phyloP scores from a whole-genome alignment of 1,139 yeast species.

The Wickerhamiella infanticola region DNA sequence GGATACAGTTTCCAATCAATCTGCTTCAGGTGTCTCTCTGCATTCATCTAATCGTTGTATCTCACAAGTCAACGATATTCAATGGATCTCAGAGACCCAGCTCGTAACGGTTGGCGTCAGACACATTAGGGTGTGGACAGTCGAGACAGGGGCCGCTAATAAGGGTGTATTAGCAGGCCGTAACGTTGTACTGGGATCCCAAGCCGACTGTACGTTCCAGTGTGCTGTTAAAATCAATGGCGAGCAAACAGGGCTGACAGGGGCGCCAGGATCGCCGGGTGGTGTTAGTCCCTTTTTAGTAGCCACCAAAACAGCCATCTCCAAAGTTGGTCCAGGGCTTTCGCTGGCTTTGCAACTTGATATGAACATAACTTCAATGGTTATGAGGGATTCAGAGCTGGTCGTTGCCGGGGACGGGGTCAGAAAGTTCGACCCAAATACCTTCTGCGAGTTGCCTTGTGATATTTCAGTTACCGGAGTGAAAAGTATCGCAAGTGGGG shows the following conservation, averaged over 20 bases:
- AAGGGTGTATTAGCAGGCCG: slow-evolving; percentile 36
- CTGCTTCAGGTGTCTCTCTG: slow-evolving; percentile 16
- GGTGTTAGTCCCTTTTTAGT: slow-evolving; percentile 5
- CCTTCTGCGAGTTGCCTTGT: background rate
- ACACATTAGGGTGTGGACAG: slow-evolving; percentile 44
- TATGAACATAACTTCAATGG: background rate
- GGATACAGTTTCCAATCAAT: slow-evolving; percentile 10
- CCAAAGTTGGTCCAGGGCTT: background rate
- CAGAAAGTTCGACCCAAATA: background rate
- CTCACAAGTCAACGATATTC: slow-evolving; percentile 35
- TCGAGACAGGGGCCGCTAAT: slow-evolving; percentile 12
- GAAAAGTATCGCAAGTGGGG: background rate
- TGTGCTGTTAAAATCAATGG: slow-evolving; percentile 3
- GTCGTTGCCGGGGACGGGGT: background rate
- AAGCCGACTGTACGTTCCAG: slow-evolving; percentile 33
- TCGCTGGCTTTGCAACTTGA: background rate
- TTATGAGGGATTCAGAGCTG: background rate
- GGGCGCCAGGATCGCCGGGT: background rate
- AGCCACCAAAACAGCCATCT: slow-evolving; percentile 8
- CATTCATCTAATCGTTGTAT: slow-evolving; percentile 46
- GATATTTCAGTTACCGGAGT: background rate
- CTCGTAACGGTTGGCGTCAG: slow-evolving; percentile 43
- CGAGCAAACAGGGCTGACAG: background rate
- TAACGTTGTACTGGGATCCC: slow-evolving; percentile 38
- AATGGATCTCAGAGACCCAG: slow-evolving; percentile 37